Percentiles rank a stretch among this genome's conserved stretches.
These are phyloP conservation scores for Nannizziopsis barbatae DNA, from an alignment of 2,329 filamentous ascomycete genomes.

Conservation along the genomic window DNA sequence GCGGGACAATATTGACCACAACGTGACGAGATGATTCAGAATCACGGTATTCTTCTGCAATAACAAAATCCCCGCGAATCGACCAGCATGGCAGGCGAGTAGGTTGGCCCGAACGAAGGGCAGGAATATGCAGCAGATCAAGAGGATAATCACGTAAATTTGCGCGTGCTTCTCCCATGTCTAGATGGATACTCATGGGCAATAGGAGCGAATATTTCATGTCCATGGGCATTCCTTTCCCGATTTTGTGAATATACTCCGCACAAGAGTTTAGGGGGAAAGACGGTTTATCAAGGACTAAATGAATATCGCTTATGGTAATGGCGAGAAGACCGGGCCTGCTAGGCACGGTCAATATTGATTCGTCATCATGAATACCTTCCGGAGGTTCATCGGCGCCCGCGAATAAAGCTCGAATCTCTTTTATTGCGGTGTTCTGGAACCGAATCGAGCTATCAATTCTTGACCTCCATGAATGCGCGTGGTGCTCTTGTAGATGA, in stretches of 20 bases:
- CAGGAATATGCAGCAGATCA: constrained; percentile 79
- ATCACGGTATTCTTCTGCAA: constrained; percentile 85
- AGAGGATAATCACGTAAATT: constrained; percentile 86
- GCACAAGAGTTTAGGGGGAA: constrained; percentile 75
- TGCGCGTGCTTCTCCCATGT: constrained; percentile 81
- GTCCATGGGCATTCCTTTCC: constrained; percentile 90
- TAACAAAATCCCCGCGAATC: constrained; percentile 80
- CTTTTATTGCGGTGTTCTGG: constrained; percentile 62
- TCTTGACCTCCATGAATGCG: constrained; percentile 81
- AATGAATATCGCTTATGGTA: constrained; percentile 70
- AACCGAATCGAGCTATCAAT: constrained; percentile 66
- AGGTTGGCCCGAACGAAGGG: constrained; percentile 67
- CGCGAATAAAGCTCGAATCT: constrained; percentile 69
- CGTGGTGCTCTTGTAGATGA: constrained; percentile 66
- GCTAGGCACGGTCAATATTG: constrained; percentile 72
- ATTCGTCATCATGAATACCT: constrained; percentile 71
- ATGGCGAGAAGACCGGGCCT: constrained; percentile 73
- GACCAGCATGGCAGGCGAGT: constrained; percentile 69
- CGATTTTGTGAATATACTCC: constrained; percentile 72
- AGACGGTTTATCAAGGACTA: constrained; percentile 81
- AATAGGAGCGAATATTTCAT: constrained; percentile 84
- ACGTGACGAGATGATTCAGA: constrained; percentile 68
- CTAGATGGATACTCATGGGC: constrained; percentile 78
- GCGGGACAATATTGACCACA: constrained; percentile 72
- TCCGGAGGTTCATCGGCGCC: constrained; percentile 70